Evolutionary conservation across 2,329 filamentous ascomycete species (phyloP).

Genomic region (Anthostomella pinea): DNA sequence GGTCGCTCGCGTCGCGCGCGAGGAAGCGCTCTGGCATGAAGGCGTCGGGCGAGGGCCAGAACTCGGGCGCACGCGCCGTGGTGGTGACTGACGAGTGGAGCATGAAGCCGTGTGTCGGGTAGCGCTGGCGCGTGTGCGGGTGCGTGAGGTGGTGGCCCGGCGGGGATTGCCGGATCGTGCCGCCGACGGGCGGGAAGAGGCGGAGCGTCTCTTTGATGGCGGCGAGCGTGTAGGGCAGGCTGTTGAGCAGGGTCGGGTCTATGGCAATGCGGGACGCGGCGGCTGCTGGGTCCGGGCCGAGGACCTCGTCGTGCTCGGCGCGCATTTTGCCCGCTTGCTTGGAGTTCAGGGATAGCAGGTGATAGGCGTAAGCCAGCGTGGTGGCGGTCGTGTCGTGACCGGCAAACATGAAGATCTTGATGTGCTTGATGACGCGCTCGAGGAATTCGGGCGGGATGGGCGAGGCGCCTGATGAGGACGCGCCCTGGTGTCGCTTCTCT

Average conservation of each 20-base stretch:
- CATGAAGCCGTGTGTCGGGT: slow-evolving; percentile 38
- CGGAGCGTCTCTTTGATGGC: slow-evolving; percentile 53
- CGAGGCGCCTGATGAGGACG: slow-evolving; percentile 7
- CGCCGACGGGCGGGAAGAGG: slow-evolving; percentile 45
- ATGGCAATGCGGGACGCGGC: slow-evolving; percentile 38
- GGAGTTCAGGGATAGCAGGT: slow-evolving; percentile 23
- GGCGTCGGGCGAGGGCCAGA: slow-evolving; percentile 37
- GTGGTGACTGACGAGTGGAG: slow-evolving; percentile 20
- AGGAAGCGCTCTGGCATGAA: slow-evolving; percentile 46
- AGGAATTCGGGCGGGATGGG: slow-evolving; percentile 20
- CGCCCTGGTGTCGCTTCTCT: slow-evolving; percentile 11
- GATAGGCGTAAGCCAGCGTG: slow-evolving; percentile 25
- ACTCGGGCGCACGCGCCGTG: slow-evolving; percentile 31
- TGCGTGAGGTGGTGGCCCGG: slow-evolving; percentile 38
- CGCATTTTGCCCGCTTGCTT: slow-evolving; percentile 21
- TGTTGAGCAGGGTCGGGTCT: slow-evolving; percentile 45
- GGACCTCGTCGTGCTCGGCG: slow-evolving; percentile 38
- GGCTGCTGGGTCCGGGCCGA: slow-evolving; percentile 39
- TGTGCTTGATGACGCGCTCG: slow-evolving; percentile 23
- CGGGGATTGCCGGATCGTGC: slow-evolving; percentile 37
- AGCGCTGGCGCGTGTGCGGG: slow-evolving; percentile 39
- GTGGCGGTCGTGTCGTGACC: slow-evolving; percentile 34
- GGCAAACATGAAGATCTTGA: slow-evolving; percentile 33
- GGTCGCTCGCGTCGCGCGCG: slow-evolving; percentile 25
- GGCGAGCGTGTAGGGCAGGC: slow-evolving; percentile 49